Conservation (phyloP, 192 early-diverging fungal species). For the Coemansia sp. region DNA sequence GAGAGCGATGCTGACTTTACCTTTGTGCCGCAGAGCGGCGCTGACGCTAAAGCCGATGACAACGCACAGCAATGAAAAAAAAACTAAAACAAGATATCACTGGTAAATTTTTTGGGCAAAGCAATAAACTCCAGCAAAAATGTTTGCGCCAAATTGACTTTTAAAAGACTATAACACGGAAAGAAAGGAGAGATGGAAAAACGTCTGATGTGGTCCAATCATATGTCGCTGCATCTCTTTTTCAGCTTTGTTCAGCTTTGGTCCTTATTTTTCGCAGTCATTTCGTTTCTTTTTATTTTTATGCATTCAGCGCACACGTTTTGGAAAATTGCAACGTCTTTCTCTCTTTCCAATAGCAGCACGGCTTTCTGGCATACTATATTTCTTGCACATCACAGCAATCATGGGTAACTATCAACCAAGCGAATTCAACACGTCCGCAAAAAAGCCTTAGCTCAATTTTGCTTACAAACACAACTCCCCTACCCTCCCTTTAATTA, state of each 20-base stretch:
- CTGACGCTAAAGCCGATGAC: conserved; percentile 29
- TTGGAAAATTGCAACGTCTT: no score
- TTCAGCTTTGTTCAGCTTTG: no score
- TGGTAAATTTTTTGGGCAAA: no score
- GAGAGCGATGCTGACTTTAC: conserved; percentile 50
- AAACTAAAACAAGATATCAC: neutral
- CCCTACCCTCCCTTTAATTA: no score
- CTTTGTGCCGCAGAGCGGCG: conserved; percentile 54
- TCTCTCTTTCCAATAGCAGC: neutral
- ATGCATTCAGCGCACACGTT: neutral
- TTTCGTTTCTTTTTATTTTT: neutral
- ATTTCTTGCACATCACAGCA: neutral
- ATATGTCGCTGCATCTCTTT: neutral
- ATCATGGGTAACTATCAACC: neutral
- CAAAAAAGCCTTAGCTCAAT: no score
- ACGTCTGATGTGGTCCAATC: neutral
- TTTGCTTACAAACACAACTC: neutral
- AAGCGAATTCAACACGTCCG: neutral
- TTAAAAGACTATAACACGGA: no score
- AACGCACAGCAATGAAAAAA: conserved; percentile 1
- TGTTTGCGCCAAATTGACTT: neutral
- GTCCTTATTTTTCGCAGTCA: neutral
- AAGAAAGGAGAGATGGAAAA: no score
- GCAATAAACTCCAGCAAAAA: no score
- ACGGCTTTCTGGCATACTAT: neutral